These are phyloP conservation scores for Biscogniauxia sp. DNA, from an alignment of 2,329 filamentous ascomycete species.

Conservation along the genomic window DNA sequence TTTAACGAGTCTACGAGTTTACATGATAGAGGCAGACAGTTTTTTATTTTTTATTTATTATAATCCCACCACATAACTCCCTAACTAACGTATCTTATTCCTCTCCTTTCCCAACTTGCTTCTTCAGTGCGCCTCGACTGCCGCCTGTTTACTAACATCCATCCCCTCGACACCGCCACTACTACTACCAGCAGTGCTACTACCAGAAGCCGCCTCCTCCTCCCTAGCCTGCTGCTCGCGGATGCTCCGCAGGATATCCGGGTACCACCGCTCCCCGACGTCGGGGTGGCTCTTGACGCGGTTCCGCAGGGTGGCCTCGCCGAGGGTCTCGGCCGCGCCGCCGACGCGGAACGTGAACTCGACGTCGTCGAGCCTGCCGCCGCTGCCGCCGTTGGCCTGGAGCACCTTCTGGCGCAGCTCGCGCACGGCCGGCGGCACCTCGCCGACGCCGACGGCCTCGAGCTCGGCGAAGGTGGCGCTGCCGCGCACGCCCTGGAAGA, in stretches of 20 bases:
- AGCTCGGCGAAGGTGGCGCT: slow-evolving; percentile 79
- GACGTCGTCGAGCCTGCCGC: slow-evolving; percentile 64
- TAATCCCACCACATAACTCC: slow-evolving; percentile 2
- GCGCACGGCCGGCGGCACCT: slow-evolving; percentile 60
- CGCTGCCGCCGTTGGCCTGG: slow-evolving; percentile 51
- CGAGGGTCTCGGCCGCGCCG: slow-evolving; percentile 63
- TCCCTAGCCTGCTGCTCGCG: slow-evolving; percentile 54
- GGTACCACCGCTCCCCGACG: slow-evolving; percentile 79
- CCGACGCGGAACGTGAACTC: slow-evolving; percentile 83
- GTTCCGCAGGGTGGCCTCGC: slow-evolving; percentile 82
- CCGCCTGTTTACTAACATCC: slow-evolving; percentile 23
- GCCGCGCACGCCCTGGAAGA: slow-evolving; percentile 83
- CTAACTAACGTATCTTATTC: background rate
- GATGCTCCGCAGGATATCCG: slow-evolving; percentile 58
- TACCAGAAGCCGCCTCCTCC: slow-evolving; percentile 30
- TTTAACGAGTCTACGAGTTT: slow-evolving; percentile 14
- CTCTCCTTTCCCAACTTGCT: background rate
- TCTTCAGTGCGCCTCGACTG: slow-evolving; percentile 40
- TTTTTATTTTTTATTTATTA: background rate
- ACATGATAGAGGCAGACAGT: background rate
- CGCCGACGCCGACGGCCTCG: slow-evolving; percentile 51
- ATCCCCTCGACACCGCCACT: slow-evolving; percentile 11
- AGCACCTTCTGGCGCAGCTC: slow-evolving; percentile 60
- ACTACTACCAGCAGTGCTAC: slow-evolving; percentile 6
- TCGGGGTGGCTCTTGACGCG: slow-evolving; percentile 84